phyloP scores from a whole-genome alignment of 768 basidiomycete genomes.

The Hydnomerulius pinastri region DNA sequence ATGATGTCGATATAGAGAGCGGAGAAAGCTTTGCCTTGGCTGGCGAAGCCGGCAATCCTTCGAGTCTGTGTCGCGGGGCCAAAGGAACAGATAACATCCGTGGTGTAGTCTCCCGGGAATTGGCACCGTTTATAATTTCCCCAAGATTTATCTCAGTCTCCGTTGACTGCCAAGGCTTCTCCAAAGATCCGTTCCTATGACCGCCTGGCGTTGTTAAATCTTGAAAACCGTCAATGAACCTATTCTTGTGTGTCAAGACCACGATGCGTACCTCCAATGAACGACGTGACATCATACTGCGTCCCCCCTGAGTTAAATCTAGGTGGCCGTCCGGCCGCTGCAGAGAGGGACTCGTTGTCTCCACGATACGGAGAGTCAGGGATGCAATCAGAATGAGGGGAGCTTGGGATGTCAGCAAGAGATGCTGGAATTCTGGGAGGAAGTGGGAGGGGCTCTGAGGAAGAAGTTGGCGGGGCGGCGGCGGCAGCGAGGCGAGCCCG shows the following conservation, averaged over 20 bases:
- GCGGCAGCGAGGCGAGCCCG: constrained; percentile 16
- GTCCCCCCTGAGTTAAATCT: constrained; percentile 48
- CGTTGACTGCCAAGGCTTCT: constrained; percentile 4
- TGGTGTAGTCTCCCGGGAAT: not conserved
- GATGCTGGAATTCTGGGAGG: constrained; percentile 28
- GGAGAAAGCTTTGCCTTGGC: not conserved
- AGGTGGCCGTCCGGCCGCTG: constrained; percentile 13
- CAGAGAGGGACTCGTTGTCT: constrained; percentile 12
- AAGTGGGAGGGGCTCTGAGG: constrained; percentile 5
- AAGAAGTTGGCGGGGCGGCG: constrained; percentile 1
- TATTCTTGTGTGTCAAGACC: not conserved
- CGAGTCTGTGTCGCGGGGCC: not conserved
- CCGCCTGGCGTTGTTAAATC: constrained; percentile 35
- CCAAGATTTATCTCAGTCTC: constrained; percentile 5
- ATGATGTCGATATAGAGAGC: not conserved
- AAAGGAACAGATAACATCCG: not conserved
- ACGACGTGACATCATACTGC: constrained; percentile 74
- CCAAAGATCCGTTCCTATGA: constrained; percentile 9
- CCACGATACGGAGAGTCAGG: constrained; percentile 19
- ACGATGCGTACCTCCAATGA: constrained; percentile 52
- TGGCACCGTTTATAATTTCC: not conserved
- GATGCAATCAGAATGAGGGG: constrained; percentile 12
- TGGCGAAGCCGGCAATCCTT: constrained; percentile 1
- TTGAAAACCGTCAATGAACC: constrained; percentile 14
- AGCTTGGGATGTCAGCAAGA: constrained; percentile 21